Conservation (phyloP, 2,329 filamentous ascomycete genomes). For the Escovopsis sp. region DNA sequence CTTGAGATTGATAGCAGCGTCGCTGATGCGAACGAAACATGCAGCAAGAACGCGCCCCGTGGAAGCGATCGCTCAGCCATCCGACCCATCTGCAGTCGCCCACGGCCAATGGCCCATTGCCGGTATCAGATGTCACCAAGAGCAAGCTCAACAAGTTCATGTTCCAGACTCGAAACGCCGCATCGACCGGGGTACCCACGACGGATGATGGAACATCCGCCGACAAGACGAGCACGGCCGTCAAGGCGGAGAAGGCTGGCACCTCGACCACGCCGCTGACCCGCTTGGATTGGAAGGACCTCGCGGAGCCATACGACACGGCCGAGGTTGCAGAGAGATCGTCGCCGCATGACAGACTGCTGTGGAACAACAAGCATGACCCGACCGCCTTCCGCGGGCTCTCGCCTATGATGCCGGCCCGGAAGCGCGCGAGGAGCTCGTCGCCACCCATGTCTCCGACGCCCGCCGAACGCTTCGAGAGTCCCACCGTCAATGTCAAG, state of each 20-base stretch:
- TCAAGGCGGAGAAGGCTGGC: conserved; percentile 11
- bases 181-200: conserved; percentile 8
- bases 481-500: conserved; percentile 41
- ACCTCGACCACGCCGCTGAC: conserved; percentile 30
- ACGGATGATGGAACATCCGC: neutral
- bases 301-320: conserved; percentile 32
- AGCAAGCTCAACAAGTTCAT: conserved; percentile 46
- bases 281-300: conserved; percentile 42
- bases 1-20: conserved; percentile 1
- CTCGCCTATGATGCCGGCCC: conserved; percentile 35
- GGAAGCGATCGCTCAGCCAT: conserved; percentile 41
- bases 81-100: conserved; percentile 24
- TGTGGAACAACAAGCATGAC: conserved; percentile 42
- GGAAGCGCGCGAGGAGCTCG: conserved; percentile 59
- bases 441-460: conserved; percentile 62
- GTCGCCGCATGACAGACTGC: conserved; percentile 46
- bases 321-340: conserved; percentile 30
- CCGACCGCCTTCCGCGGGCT: conserved; percentile 24
- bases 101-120: conserved; percentile 25
- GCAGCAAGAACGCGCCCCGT: conserved; percentile 25
- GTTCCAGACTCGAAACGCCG: conserved; percentile 12
- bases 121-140: conserved; percentile 44
- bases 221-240: conserved; percentile 2
- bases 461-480: conserved; percentile 28
- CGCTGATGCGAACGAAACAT: no score